Conservation (phyloP, 805 yeast genomes). For the Helenozyma rhizophorensis region DNA sequence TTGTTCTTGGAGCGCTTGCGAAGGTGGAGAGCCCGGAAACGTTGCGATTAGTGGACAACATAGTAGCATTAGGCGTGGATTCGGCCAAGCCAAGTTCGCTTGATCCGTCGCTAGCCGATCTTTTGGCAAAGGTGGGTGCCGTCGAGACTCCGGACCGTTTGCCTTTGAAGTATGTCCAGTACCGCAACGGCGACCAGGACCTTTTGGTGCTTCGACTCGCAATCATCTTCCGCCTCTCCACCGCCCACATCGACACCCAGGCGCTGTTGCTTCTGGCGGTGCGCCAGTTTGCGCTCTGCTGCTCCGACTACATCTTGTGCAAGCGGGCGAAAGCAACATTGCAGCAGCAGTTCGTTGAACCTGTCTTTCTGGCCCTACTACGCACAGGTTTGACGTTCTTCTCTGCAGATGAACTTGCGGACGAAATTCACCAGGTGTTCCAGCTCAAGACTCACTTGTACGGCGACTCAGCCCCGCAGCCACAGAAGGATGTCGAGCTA, state of each 20-base stretch:
- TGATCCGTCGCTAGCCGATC: too few species aligned
- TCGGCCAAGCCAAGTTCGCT: too few species aligned
- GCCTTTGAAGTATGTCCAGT: constrained; percentile 20
- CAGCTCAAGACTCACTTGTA: constrained; percentile 10
- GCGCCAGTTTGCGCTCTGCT: constrained; percentile 13
- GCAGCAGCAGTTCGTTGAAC: constrained; percentile 11
- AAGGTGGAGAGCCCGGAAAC: not conserved
- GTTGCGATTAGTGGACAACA: not conserved
- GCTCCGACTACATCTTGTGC: constrained; percentile 28
- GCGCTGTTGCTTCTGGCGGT: constrained; percentile 2
- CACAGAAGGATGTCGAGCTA: constrained; percentile 17
- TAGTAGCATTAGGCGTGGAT: too few species aligned
- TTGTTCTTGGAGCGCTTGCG: not conserved
- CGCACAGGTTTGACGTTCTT: too few species aligned
- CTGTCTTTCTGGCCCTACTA: constrained; percentile 10
- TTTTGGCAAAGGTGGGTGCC: too few species aligned
- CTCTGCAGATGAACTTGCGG: too few species aligned
- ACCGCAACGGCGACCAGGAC: constrained; percentile 11
- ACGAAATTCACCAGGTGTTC: constrained; percentile 7
- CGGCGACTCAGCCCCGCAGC: constrained; percentile 2
- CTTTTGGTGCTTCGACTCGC: constrained; percentile 15
- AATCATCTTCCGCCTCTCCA: constrained; percentile 15
- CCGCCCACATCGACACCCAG: not conserved
- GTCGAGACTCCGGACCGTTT: constrained; percentile 1
- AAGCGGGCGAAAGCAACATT: constrained; percentile 12